A percentile compares a stretch with the other conserved stretches of the same genome.
Evolutionary conservation across 139 green algal species (phyloP).

Genomic region (Gonium pectorale): DNA sequence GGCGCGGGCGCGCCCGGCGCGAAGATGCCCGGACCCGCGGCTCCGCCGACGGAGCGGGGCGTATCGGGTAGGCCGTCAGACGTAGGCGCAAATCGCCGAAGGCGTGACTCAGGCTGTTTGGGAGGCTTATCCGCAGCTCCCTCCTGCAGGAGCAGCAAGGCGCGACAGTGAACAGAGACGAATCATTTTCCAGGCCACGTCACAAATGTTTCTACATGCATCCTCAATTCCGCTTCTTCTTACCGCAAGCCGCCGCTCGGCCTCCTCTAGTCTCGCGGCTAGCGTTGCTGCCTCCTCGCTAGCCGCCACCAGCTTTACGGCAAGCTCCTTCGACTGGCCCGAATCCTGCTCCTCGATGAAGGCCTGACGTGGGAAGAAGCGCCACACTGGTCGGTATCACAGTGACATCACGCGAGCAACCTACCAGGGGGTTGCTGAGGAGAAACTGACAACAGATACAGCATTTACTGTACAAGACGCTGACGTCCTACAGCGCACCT

Average conservation of each 20-base stretch:
- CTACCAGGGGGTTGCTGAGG: too few relatives aligned
- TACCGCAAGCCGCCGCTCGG: constrained; percentile 21
- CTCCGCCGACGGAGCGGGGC: too few relatives aligned
- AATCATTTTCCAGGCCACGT: too few relatives aligned
- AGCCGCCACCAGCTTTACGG: constrained; percentile 18
- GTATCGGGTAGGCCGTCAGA: background rate
- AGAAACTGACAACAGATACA: too few relatives aligned
- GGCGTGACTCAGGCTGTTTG: constrained; percentile 17
- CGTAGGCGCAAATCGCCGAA: constrained; percentile 1
- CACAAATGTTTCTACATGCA: too few relatives aligned
- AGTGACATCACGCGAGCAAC: too few relatives aligned
- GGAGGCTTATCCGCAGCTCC: background rate
- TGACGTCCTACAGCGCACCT: background rate
- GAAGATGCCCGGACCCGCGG: too few relatives aligned
- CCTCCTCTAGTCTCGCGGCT: constrained; percentile 16
- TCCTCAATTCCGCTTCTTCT: too few relatives aligned
- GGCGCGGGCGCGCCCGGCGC: too few relatives aligned
- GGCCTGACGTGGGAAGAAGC: background rate
- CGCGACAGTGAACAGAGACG: background rate
- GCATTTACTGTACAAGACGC: too few relatives aligned
- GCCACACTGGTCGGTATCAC: too few relatives aligned
- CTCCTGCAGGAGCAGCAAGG: constrained; percentile 7
- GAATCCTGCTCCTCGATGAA: constrained; percentile 32
- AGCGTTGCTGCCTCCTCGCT: constrained; percentile 19
- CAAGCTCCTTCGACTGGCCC: background rate